These are phyloP conservation scores for Penstemon davidsonii DNA, from an alignment of 257 asterid species.

Conservation along the genomic window DNA sequence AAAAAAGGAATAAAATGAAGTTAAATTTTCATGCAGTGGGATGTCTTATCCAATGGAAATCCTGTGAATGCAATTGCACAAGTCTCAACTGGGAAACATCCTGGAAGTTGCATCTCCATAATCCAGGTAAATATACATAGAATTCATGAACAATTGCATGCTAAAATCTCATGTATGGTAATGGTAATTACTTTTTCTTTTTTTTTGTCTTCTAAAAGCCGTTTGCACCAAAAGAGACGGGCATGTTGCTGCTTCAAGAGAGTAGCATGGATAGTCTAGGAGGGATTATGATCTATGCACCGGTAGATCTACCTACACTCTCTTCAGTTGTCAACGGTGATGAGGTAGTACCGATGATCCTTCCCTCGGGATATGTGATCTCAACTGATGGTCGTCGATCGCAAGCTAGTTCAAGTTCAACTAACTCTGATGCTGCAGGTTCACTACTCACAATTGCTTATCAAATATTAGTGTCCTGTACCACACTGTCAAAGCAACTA, in stretches of 20 bases:
- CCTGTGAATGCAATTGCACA: slow-evolving; percentile 47
- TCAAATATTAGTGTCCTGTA: slow-evolving; percentile 42
- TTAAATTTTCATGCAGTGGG: slow-evolving; percentile 55
- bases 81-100: slow-evolving; percentile 53
- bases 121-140: slow-evolving; percentile 45
- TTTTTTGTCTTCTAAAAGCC: slow-evolving; percentile 42
- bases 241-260: slow-evolving; percentile 64
- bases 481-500: slow-evolving; percentile 36
- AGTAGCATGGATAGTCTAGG: slow-evolving; percentile 49
- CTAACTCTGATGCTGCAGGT: slow-evolving; percentile 21
- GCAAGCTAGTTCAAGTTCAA: too few relatives aligned
- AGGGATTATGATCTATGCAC: slow-evolving; percentile 54
- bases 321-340: slow-evolving; percentile 40
- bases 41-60: slow-evolving; percentile 48
- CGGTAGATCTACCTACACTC: slow-evolving; percentile 38
- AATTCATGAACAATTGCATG: background rate
- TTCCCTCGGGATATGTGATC: slow-evolving; percentile 67
- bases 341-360: slow-evolving; percentile 45
- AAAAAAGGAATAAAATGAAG: too few relatives aligned
- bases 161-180: too few relatives aligned
- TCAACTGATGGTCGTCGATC: slow-evolving; percentile 46
- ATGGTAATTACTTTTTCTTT: background rate
- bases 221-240: slow-evolving; percentile 37
- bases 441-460: slow-evolving; percentile 60
- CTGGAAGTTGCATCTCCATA: slow-evolving; percentile 54